Base-by-base conservation (phyloP, 2,329 filamentous ascomycete species). In the Ascochyta viciae-villosae region DNA sequence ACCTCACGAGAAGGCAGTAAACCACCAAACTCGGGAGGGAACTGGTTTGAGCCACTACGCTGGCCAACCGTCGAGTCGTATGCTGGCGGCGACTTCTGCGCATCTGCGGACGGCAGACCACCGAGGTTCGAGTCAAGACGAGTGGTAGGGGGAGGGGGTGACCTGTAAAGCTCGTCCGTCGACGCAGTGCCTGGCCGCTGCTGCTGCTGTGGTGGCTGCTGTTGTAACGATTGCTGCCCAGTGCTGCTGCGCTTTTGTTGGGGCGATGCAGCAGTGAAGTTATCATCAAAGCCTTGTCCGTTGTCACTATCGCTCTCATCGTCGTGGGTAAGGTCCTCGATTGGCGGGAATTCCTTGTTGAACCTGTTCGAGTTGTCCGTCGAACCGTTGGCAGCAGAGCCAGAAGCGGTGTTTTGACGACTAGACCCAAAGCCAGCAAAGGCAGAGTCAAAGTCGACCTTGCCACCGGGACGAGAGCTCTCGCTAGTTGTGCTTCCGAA, bases 341-440 rank as follows among this genome's bases (percentile, higher is more conserved):
- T 96, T 0, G 94, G 95, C 29, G 95, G 95, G 71, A 98, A 98
- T 72, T 98, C 95, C 22, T 86, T 83, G 69, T 87, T 84, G 66
- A 91, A 89, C 38, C 74, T 78, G 50, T 77, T 80, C 3, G 83
- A 70, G 57, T 64, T 65, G 29, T 73, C 63, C 29, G 60, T 44
- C 33, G 69, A 59, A 6, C 73, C 69, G 61, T 72, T 72, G 5
- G 66, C 53, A 26, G 63, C 70, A 33, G 73, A 69, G 23, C 64
- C 66, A 26, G 74, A 64, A 35, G 79, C 79, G 58, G 80, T 81
- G 45, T 73, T 76, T 66, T 84, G 85, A 58, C 82, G 82, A 43
- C 81, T 77, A 43, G 75, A 62, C 37, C 81, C 81, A 66, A 95
- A 94, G 53, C 87, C 88, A 39, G 89, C 90, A 79, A 96, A 96